Percentiles rank a stretch among this genome's conserved stretches.
These are phyloP conservation scores for Tylopilus balloui DNA, from an alignment of 768 basidiomycete species.

Conservation along the genomic window DNA sequence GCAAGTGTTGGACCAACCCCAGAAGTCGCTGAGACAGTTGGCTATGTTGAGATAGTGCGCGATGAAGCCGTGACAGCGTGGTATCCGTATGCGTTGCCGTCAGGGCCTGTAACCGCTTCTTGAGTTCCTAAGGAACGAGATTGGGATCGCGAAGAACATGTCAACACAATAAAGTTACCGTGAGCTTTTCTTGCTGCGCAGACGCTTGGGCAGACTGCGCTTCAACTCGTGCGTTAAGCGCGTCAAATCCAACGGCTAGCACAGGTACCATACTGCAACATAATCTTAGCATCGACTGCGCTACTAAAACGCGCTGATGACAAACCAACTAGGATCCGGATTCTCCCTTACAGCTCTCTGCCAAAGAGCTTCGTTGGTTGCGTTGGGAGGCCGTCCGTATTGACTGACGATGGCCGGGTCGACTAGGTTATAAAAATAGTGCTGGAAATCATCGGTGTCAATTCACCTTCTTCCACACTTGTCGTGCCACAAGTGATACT, in stretches of 20 bases:
- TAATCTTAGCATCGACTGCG: not conserved
- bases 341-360: slow-evolving; percentile 76
- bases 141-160: slow-evolving; percentile 1
- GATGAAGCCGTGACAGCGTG: slow-evolving; percentile 63
- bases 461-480: not conserved
- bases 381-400: slow-evolving; percentile 70
- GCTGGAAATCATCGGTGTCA: slow-evolving; percentile 36
- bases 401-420: slow-evolving; percentile 59
- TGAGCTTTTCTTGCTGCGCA: slow-evolving; percentile 63
- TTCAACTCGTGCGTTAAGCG: slow-evolving; percentile 72
- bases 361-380: slow-evolving; percentile 69
- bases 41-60: slow-evolving; percentile 57
- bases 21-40: slow-evolving; percentile 71
- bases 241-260: slow-evolving; percentile 76
- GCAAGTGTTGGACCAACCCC: slow-evolving; percentile 66
- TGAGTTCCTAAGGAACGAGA: slow-evolving; percentile 49
- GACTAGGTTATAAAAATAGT: slow-evolving; percentile 82
- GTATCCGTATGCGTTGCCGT: slow-evolving; percentile 59
- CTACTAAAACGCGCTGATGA: not conserved
- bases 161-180: slow-evolving; percentile 32
- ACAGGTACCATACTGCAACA: slow-evolving; percentile 66
- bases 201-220: slow-evolving; percentile 66
- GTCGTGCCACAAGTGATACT: not conserved
- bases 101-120: slow-evolving; percentile 56
- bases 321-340: slow-evolving; percentile 72